Percentiles rank a stretch among this genome's conserved stretches.
These are phyloP conservation scores for Pistacia vera DNA, from an alignment of 345 rosid genomes.

Conservation along the genomic window DNA sequence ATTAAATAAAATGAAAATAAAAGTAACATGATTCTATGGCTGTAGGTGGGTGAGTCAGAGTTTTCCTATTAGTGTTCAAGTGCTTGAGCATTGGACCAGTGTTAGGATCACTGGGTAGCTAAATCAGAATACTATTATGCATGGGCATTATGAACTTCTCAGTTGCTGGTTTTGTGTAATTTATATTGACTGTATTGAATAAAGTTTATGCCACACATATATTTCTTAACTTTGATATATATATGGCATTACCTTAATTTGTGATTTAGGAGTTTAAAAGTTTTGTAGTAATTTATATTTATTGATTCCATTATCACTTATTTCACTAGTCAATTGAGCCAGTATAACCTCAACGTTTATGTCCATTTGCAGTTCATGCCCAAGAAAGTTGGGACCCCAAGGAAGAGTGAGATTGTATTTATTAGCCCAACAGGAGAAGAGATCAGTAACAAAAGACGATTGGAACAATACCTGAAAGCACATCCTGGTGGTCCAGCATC, in stretches of 20 bases:
- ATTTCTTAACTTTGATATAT: not conserved
- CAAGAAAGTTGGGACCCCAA: constrained; percentile 52
- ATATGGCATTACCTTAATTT: not conserved
- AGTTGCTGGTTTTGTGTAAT: not conserved
- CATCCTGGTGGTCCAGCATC: constrained; percentile 57
- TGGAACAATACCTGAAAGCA: constrained; percentile 69
- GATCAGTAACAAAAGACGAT: constrained; percentile 47
- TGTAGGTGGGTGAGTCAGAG: not conserved
- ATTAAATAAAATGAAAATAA: not conserved
- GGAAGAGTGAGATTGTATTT: constrained; percentile 64
- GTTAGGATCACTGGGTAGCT: not conserved
- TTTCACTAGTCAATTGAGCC: not conserved
- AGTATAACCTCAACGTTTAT: constrained; percentile 7
- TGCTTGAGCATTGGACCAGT: not conserved
- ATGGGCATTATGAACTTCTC: not conserved
- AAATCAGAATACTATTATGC: no score
- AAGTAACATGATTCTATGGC: not conserved
- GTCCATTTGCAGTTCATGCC: constrained; percentile 44
- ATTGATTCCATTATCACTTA: not conserved
- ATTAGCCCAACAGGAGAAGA: constrained; percentile 74
- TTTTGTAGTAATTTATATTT: not conserved
- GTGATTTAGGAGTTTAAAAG: not conserved
- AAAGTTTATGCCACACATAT: not conserved
- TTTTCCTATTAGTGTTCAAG: not conserved
- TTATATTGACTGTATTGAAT: not conserved